Percentiles rank a stretch among this genome's conserved stretches.
Conservation (phyloP, 2,329 filamentous ascomycete species). For the Cytospora piceicola region DNA sequence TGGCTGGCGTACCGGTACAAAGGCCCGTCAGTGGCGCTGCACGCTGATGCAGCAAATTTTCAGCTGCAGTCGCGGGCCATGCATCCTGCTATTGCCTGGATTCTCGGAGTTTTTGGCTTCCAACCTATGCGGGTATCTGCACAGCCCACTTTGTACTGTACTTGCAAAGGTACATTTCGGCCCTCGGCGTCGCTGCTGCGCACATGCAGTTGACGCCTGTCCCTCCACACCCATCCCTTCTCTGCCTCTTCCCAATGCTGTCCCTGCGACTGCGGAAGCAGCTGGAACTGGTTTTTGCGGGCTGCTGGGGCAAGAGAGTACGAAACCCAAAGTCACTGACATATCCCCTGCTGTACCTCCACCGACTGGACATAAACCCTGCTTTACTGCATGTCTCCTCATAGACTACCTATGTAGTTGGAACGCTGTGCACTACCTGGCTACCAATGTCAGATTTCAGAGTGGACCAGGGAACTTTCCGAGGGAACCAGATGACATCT, state of each 20-base stretch:
- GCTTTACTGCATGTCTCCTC: constrained; percentile 11
- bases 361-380: constrained; percentile 11
- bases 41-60: constrained; percentile 39
- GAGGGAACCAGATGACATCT: constrained; percentile 15
- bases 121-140: constrained; percentile 42
- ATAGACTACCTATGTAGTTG: no score
- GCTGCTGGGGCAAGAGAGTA: constrained; percentile 12
- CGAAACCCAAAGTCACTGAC: constrained; percentile 13
- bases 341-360: constrained; percentile 6
- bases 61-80: constrained; percentile 40
- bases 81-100: constrained; percentile 36
- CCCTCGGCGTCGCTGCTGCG: constrained; percentile 25
- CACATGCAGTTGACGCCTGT: constrained; percentile 16
- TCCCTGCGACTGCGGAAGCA: constrained; percentile 9
- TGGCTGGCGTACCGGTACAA: constrained; percentile 26
- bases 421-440: constrained; percentile 1
- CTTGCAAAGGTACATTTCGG: constrained; percentile 30
- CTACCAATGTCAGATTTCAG: constrained; percentile 2
- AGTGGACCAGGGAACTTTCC: constrained; percentile 16
- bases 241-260: constrained; percentile 3
- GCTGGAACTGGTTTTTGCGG: constrained; percentile 15
- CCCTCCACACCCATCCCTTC: constrained; percentile 1
- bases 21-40: constrained; percentile 36
- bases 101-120: constrained; percentile 38
- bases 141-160: constrained; percentile 38